A percentile compares a stretch with the other conserved stretches of the same genome.
phyloP scores from a whole-genome alignment of 176 grass and related monocot species.

The Pontederia crassipes region DNA sequence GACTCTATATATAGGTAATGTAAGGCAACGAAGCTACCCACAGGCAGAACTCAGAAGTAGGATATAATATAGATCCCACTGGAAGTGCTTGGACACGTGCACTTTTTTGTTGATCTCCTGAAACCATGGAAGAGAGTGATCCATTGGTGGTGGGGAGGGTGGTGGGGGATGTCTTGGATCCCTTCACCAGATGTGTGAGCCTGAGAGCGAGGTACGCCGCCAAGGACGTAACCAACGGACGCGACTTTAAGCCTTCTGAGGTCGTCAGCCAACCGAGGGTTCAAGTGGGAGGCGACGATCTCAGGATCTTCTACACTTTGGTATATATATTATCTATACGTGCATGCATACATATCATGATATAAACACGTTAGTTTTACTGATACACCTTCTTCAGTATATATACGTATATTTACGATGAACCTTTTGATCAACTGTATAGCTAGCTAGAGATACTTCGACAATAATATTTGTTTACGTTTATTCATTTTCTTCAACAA shows the following conservation, averaged over 20 bases:
- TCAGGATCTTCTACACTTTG: conserved; percentile 59
- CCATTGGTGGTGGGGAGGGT: conserved; percentile 35
- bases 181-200: conserved; percentile 35
- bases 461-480: too few species aligned
- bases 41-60: too few species aligned
- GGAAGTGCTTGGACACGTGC: too few species aligned
- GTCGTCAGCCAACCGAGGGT: conserved; percentile 36
- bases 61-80: too few species aligned
- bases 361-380: not conserved
- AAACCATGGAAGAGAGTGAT: not conserved
- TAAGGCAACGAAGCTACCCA: too few species aligned
- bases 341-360: too few species aligned
- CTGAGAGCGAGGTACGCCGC: conserved; percentile 42
- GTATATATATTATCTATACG: not conserved
- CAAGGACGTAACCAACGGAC: conserved; percentile 39
- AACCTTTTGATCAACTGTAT: too few species aligned
- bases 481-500: too few species aligned
- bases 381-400: not conserved
- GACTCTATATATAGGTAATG: too few species aligned
- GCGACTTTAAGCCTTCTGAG: not conserved
- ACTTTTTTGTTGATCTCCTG: not conserved
- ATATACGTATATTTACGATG: not conserved
- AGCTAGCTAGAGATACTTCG: too few species aligned
- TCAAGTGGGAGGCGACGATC: conserved; percentile 42
- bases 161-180: not conserved